phyloP scores from a whole-genome alignment of 768 basidiomycete species.

The Neoboletus brunneissimus region DNA sequence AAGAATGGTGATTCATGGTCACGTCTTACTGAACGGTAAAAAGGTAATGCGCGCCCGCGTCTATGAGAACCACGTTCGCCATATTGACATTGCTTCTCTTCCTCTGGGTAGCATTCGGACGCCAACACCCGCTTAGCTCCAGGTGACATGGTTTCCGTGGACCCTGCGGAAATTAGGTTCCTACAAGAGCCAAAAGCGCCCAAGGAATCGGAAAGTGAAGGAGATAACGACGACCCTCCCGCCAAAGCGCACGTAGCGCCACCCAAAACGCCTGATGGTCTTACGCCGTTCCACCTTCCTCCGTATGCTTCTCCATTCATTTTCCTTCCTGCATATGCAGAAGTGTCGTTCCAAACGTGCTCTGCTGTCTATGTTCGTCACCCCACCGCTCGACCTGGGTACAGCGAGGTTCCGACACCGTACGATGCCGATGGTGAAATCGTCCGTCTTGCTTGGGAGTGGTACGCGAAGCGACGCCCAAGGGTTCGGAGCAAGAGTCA shows the following conservation, averaged over 20 bases:
- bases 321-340: conserved; percentile 90
- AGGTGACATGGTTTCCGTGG: conserved; percentile 91
- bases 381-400: conserved; percentile 93
- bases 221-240: background rate
- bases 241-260: background rate
- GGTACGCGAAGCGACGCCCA: conserved; percentile 75
- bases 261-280: conserved; percentile 14
- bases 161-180: conserved; percentile 77
- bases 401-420: conserved; percentile 93
- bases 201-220: conserved; percentile 12
- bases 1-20: conserved; percentile 81
- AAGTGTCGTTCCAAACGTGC: conserved; percentile 83
- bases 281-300: conserved; percentile 84
- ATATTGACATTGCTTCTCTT: background rate
- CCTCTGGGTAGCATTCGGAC: conserved; percentile 60
- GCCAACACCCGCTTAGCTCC: conserved; percentile 88
- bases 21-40: conserved; percentile 85
- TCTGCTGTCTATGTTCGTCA: conserved; percentile 92
- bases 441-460: conserved; percentile 93
- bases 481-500: conserved; percentile 63
- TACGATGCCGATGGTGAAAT: conserved; percentile 95
- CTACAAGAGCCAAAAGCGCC: conserved; percentile 40
- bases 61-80: background rate
- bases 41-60: conserved; percentile 53
- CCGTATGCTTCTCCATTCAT: conserved; percentile 85